Base-by-base conservation (phyloP, 805 yeast species). In the Yarrowia divulgata region DNA sequence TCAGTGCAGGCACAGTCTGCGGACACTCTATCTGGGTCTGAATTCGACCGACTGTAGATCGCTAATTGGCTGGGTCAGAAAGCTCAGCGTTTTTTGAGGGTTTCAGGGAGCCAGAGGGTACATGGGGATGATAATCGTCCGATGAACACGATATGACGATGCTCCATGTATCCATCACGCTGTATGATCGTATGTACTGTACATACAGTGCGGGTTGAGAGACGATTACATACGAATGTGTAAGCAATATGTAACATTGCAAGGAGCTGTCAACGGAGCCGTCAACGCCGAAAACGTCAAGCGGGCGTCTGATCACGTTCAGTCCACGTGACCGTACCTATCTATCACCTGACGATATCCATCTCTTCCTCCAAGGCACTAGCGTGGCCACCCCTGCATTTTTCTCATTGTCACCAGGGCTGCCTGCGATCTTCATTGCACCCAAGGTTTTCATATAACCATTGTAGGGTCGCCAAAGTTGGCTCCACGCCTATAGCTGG, bases 361-460 rank as follows among this genome's bases (percentile, higher is more conserved):
- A 23, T 23, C 29, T 23, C 43, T 23, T 37, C 8, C 18, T 12
- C 19, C 60, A 57, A 57, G 63, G 63, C 63, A 57, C 63, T 57
- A 40, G 63, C 48, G 63, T 29, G 46, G 48, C 42, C 60, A 37
- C 63, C 63, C 63, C 63, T 57, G 63, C 63, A 57, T 55, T 19
- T 23, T 55, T 54, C 39, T 54, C 39, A 54, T 54, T 54, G 60
- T 54, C 39, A 37, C 43, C n/a, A 29, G 46, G 29, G 63, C 63
- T 57, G 63, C 63, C 63, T 57, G 48, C 23, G 63, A 57, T 57
- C 63, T 40, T 57, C 63, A 57, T 57, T 57, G 63, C 48, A 42
- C 37, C 48, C 48, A 57, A 57, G 48, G 63, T 57, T 57, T 57
- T 57, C 63, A 57, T 57, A 13, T 57, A 16, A 57, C 63, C 63